Conservation (phyloP, 805 yeast species). For the Candida ascalaphidarum region DNA sequence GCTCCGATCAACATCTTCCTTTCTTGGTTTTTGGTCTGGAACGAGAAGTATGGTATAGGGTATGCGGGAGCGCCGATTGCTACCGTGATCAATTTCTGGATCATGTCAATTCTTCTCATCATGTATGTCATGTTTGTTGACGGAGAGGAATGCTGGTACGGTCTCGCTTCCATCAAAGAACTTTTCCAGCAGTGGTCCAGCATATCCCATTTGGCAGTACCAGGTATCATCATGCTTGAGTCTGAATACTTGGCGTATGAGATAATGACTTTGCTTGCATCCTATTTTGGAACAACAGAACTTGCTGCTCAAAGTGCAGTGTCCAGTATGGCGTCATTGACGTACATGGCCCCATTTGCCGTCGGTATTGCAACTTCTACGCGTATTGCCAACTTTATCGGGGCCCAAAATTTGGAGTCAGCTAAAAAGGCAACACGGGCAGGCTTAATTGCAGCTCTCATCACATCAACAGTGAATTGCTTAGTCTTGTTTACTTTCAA, state of each 20-base stretch:
- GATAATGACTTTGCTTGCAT: slow-evolving; percentile 37
- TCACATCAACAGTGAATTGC: slow-evolving; percentile 30
- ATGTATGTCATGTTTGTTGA: slow-evolving; percentile 37
- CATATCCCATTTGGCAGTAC: slow-evolving; percentile 29
- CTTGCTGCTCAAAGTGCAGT: slow-evolving; percentile 47
- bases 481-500: slow-evolving; percentile 38
- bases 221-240: slow-evolving; percentile 38
- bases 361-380: slow-evolving; percentile 37
- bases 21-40: slow-evolving; percentile 36
- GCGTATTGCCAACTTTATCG: slow-evolving; percentile 36
- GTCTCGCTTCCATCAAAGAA: slow-evolving; percentile 32
- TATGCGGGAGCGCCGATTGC: slow-evolving; percentile 37
- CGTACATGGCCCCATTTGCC: slow-evolving; percentile 40
- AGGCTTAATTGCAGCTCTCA: slow-evolving; percentile 21
- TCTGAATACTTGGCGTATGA: slow-evolving; percentile 39
- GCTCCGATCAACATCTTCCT: slow-evolving; percentile 34
- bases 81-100: slow-evolving; percentile 32
- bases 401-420: slow-evolving; percentile 30
- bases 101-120: slow-evolving; percentile 27
- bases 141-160: slow-evolving; percentile 68
- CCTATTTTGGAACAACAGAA: slow-evolving; percentile 39
- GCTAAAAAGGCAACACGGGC: slow-evolving; percentile 27
- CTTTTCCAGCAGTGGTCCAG: slow-evolving; percentile 27
- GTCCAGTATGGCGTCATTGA: slow-evolving; percentile 35
- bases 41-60: slow-evolving; percentile 29